Evolutionary conservation across 495 filamentous ascomycete genomes (phyloP), one percentile per base, ranked within the genome.

Genomic region (Podospora tetraspora): DNA sequence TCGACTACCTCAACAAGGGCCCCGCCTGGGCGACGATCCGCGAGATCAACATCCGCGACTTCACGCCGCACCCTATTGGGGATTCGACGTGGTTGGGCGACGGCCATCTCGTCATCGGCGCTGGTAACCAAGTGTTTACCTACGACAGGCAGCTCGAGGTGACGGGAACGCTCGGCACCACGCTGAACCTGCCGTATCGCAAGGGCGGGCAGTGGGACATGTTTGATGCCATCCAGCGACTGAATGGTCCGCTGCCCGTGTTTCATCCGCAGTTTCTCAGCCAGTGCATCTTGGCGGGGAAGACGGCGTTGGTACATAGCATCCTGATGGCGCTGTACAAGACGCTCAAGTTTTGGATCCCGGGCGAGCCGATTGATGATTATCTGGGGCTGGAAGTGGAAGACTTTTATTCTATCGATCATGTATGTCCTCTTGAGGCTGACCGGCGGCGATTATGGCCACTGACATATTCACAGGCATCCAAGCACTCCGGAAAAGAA

Each of bases 211-310:
- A 37, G 9, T 77, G 84, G 73, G 89, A 94, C 73, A 77, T 97
- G 16, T 96, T 96, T 71, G 88, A 92, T 8, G 85, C 94, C 13
- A 90, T 96, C 27, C 89, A 89, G 65, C 82, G 89, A 60, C 78
- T 98, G 56, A 97, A 97, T 74, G 92, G 92, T 0, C 91, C 93
- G 19, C 81, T 97, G 32, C 94, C 96, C 6, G 86, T 96, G 9
- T 99, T 94, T 73, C 95, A 99, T 71, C 96, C 96, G 9, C 92
- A 97, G 72, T 92, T 97, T 69, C 77, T 99, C 9, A 89, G 90
- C 67, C 93, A 97, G 76, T 93, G 91, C 70, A 94, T 97, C 27
- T 83, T 97, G 8, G 83, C 89, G 22, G 94, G 93, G 3, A 96
- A 96, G 75, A 86, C 85, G 32, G 76, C 74, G 21, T 73, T 94